phyloP scores from a whole-genome alignment of 2,329 filamentous ascomycete species.

The Hirsutella thompsonii region DNA sequence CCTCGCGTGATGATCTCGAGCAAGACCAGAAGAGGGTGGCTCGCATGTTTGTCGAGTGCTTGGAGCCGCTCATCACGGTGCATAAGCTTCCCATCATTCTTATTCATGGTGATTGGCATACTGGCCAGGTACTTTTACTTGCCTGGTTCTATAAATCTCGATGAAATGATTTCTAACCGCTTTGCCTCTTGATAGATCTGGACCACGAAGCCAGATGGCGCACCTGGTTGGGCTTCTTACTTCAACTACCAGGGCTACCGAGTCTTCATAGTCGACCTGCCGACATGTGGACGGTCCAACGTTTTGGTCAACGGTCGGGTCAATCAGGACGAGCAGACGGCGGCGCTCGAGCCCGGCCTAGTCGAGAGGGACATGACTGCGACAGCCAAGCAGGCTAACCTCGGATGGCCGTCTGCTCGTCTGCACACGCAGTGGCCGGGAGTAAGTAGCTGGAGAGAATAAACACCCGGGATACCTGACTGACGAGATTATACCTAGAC shows the following conservation, averaged over 20 bases:
- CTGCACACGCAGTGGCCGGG: constrained; percentile 27
- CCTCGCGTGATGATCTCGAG: not conserved
- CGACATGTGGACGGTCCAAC: constrained; percentile 23
- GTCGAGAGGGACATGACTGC: constrained; percentile 21
- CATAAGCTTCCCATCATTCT: constrained; percentile 16
- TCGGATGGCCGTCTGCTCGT: constrained; percentile 12
- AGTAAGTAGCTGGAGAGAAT: constrained; percentile 6
- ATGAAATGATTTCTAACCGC: too few relatives aligned
- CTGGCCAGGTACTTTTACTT: constrained; percentile 18
- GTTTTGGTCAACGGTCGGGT: constrained; percentile 10
- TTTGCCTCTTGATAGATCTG: constrained; percentile 16
- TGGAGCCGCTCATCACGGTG: constrained; percentile 9
- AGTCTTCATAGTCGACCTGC: constrained; percentile 30
- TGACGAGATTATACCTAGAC: constrained; percentile 10
- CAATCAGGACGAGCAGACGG: constrained; percentile 7
- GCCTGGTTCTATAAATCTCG: too few relatives aligned
- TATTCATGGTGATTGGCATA: constrained; percentile 23
- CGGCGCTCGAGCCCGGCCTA: constrained; percentile 7
- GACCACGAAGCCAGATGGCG: constrained; percentile 32
- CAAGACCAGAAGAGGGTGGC: constrained; percentile 7
- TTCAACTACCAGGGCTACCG: constrained; percentile 27
- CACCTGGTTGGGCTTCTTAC: constrained; percentile 30
- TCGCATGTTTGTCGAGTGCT: constrained; percentile 22
- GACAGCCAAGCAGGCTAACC: constrained; percentile 6
- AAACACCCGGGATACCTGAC: not conserved